phyloP scores from a whole-genome alignment of 2,329 filamentous ascomycete species.

The Stachybotrys echinatus region DNA sequence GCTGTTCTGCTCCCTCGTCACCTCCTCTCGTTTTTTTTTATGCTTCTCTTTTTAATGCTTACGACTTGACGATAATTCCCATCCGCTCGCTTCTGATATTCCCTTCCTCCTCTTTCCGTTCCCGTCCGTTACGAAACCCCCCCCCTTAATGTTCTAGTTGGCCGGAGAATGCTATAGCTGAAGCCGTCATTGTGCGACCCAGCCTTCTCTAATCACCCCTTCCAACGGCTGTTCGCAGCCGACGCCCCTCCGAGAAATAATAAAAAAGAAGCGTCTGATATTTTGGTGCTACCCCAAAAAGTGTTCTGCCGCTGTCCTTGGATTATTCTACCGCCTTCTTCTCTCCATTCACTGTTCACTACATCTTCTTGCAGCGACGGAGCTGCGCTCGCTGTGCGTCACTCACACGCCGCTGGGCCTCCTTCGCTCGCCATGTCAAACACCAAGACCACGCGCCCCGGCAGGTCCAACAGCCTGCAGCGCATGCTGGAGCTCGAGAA shows the following conservation, averaged over 20 bases:
- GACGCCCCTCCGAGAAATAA: too few relatives aligned
- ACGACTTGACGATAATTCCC: neutral
- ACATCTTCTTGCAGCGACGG: neutral
- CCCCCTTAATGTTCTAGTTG: neutral
- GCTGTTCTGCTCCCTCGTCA: neutral
- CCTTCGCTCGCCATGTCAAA: neutral
- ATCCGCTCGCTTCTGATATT: neutral
- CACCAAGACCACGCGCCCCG: conserved; percentile 7
- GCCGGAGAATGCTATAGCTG: neutral
- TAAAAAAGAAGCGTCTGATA: neutral
- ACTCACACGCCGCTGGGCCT: neutral
- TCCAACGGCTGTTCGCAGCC: neutral
- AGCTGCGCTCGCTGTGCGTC: conserved; percentile 3
- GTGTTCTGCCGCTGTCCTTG: neutral
- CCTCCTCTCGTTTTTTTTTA: neutral
- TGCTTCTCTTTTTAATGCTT: neutral
- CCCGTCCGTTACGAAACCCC: too few relatives aligned
- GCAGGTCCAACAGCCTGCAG: conserved; percentile 43
- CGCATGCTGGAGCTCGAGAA: conserved; percentile 57
- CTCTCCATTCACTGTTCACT: conserved; percentile 9
- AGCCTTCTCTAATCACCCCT: neutral
- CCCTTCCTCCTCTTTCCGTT: too few relatives aligned
- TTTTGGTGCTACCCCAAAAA: neutral
- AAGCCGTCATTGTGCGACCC: too few relatives aligned
- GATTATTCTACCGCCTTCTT: conserved; percentile 3